Base-by-base conservation (phyloP, 352 stramenopile species). In the Phytopythium ostracodes region DNA sequence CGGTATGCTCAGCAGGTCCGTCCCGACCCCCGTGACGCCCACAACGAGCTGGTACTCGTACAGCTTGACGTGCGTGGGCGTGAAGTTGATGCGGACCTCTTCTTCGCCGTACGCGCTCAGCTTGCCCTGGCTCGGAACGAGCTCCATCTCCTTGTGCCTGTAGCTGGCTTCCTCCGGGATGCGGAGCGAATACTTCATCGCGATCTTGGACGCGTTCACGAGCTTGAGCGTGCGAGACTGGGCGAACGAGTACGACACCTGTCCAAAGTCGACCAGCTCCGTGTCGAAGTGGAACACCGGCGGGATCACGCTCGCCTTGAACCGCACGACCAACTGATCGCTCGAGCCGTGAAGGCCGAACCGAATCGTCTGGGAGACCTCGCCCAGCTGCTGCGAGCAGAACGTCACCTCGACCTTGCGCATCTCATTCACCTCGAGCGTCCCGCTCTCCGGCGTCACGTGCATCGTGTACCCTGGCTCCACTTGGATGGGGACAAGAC, bases 11-110 rank as follows among this genome's bases (percentile, higher is more conserved):
- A 98, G 68, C 33, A 98, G 70, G 53, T 90, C 84, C 4, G 91
- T 83, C 8, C 89, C 91, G n/a, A 98, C 91, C 14, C 86, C 87
- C 1, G 88, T 76, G 42, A 98, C 89, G 50, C 94, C 92, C 24
- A 98, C 87, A 1, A 95, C 88, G 38, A 98, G 73, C 2, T 86
- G 84, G 64, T 97, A 97, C 35, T 98, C 89, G 70, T 98, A 98
- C 12, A 62, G 51, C 64, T 98, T 98, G 42, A 98, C 84, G 17
- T 91, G 94, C 24, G 81, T 70, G 11, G 92, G 88, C 25, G 88
- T 94, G 50, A 98, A 97, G 31, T 73, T 66, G 29, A 98, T 73
- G 22, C 67, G 64, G n/a, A 98, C 84, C 20, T 91, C 64, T 49
- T 96, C 72, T 42, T 91, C 77, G 7, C 89, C 81, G 47, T 92